Percentiles rank a stretch among this genome's conserved stretches.
phyloP scores from a whole-genome alignment of 164 flowering plant genomes.

The Kingdonia uniflora region DNA sequence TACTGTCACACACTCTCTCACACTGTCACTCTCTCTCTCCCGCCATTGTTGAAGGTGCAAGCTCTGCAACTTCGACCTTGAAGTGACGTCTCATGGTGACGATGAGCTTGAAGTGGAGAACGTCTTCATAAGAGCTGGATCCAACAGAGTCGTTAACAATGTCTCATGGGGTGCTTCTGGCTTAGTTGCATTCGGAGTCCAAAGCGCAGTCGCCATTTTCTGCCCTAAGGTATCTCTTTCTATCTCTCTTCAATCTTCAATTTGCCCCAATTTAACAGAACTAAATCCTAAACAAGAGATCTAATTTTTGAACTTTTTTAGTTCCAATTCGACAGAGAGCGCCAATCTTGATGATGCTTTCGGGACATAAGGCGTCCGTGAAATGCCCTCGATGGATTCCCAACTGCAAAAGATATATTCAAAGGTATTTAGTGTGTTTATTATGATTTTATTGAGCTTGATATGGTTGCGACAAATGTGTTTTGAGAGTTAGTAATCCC shows the following conservation, averaged over 20 bases:
- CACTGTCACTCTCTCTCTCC: too few species aligned
- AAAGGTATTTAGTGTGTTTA: too few species aligned
- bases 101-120: slow-evolving; percentile 27
- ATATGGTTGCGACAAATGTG: too few species aligned
- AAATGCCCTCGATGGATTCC: slow-evolving; percentile 93
- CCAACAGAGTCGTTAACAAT: slow-evolving; percentile 85
- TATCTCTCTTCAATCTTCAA: slow-evolving; percentile 1
- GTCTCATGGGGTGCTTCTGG: slow-evolving; percentile 88
- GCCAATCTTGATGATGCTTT: slow-evolving; percentile 76
- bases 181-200: slow-evolving; percentile 79
- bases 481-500: too few species aligned
- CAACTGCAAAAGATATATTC: slow-evolving; percentile 55
- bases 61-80: too few species aligned
- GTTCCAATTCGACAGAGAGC: slow-evolving; percentile 36
- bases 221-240: slow-evolving; percentile 49
- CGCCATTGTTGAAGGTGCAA: too few species aligned
- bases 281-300: too few species aligned
- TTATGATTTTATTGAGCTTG: too few species aligned
- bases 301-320: too few species aligned
- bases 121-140: slow-evolving; percentile 82
- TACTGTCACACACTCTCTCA: too few species aligned
- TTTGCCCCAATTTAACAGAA: too few species aligned
- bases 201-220: slow-evolving; percentile 82
- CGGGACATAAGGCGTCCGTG: slow-evolving; percentile 80
- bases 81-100: too few species aligned